phyloP scores from a whole-genome alignment of 2,329 filamentous ascomycete genomes.

The Ophidiomyces ophidiicola region DNA sequence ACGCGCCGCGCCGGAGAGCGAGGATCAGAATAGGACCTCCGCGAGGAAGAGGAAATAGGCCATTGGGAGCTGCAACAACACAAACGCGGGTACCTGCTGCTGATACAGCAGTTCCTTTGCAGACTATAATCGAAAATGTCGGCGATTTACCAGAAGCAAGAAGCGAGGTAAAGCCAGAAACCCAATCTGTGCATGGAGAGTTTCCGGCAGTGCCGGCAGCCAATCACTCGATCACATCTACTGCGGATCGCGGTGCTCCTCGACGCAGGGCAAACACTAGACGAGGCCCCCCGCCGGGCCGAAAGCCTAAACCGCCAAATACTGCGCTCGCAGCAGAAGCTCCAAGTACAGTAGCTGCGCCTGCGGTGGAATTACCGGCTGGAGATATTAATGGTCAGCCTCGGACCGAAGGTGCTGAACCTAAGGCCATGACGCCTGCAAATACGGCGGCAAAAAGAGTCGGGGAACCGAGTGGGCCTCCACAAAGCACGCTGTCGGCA shows the following conservation, averaged over 20 bases:
- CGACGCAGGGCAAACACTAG: constrained; percentile 2
- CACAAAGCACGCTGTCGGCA: not conserved
- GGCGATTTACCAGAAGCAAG: too few relatives aligned
- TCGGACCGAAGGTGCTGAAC: not conserved
- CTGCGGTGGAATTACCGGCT: not conserved
- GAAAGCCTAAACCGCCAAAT: not conserved
- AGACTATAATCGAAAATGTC: not conserved
- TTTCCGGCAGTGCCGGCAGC: not conserved
- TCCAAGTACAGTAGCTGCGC: not conserved
- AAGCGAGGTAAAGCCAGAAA: not conserved
- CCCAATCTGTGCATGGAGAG: not conserved
- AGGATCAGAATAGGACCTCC: constrained; percentile 8
- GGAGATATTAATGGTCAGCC: not conserved
- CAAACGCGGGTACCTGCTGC: not conserved
- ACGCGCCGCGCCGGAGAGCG: not conserved
- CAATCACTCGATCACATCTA: not conserved
- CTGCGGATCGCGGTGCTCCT: not conserved
- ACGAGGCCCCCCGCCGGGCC: constrained; percentile 1
- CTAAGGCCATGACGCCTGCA: not conserved
- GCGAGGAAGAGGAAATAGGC: not conserved
- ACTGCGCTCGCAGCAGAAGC: not conserved
- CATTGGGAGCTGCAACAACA: not conserved
- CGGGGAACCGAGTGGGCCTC: not conserved
- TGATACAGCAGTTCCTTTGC: too few relatives aligned
- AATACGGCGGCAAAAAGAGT: constrained; percentile 2